Percentiles rank a stretch among this genome's conserved stretches.
Evolutionary conservation across 257 asterid genomes (phyloP).

Genomic region (Sherardia arvensis): DNA sequence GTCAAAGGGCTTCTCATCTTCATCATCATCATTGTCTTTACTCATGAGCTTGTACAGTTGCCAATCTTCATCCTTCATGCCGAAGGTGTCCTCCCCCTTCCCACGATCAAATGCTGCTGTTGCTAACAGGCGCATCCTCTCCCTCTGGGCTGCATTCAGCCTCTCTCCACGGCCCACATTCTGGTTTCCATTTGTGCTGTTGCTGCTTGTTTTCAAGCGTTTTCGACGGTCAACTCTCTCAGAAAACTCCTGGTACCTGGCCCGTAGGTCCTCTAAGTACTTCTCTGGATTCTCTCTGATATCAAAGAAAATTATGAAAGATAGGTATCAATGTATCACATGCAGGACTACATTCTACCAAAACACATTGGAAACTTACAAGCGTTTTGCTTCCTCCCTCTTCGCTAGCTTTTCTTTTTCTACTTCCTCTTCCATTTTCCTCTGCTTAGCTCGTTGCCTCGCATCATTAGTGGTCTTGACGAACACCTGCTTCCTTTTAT

Average conservation of each 20-base stretch:
- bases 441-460: slow-evolving; percentile 85
- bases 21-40: slow-evolving; percentile 83
- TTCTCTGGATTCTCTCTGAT: slow-evolving; percentile 79
- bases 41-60: slow-evolving; percentile 97
- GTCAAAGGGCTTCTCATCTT: slow-evolving; percentile 51
- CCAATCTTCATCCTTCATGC: slow-evolving; percentile 93
- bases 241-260: slow-evolving; percentile 60
- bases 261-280: slow-evolving; percentile 83
- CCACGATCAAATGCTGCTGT: slow-evolving; percentile 99
- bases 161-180: slow-evolving; percentile 98
- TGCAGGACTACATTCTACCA: not conserved
- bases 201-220: slow-evolving; percentile 68
- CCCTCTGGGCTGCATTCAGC: slow-evolving; percentile 78
- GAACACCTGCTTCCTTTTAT: slow-evolving; percentile 72
- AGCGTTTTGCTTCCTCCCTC: slow-evolving; percentile 88
- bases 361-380: slow-evolving; percentile 36
- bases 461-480: slow-evolving; percentile 80
- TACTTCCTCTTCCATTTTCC: slow-evolving; percentile 71
- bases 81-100: slow-evolving; percentile 97
- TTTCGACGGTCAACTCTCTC: slow-evolving; percentile 87
- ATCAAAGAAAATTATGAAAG: slow-evolving; percentile 8
- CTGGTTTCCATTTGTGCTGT: slow-evolving; percentile 61
- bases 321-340: not conserved
- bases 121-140: slow-evolving; percentile 95
- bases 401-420: slow-evolving; percentile 79